Base-by-base conservation (phyloP, 139 green algal genomes). In the Coelastrella sp. region DNA sequence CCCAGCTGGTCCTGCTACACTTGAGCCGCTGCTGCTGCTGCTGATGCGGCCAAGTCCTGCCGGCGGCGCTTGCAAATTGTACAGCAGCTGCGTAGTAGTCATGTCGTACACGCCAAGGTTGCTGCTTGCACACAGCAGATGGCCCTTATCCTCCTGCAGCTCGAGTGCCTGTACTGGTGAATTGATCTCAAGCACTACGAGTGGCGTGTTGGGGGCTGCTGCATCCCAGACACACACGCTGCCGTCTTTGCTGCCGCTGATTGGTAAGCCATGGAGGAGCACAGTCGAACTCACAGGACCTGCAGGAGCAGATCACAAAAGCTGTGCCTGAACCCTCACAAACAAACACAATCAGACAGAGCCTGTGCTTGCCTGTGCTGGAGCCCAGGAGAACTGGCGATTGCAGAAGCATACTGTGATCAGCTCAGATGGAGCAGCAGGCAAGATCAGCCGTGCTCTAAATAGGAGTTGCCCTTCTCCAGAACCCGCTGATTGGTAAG, bases 171-270 rank as follows among this genome's bases (percentile, higher is more conserved):
- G 58, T 57, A 94, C 89, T 0, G 86, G 65, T 2, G 7, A 13
- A 5, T 84, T 82, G 8, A 77, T 86, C 61, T 95, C 91, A 77
- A 95, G 89, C 16, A 82, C 64, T 68, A 94, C 75, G 23, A 95
- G 80, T 11, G 92, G 56, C 11, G 57, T 60, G 32, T 88, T 87
- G 16, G 83, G 83, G 3, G 60, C 58, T 61, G n/a, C 47, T 5
- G 80, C 71, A 22, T 95, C 93, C 93, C 93, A 95, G 32, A 94
- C 57, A 65, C 87, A 88, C 65, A 95, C 80, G 7, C n/a, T n/a
- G 80, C 92, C 92, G 60, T 95, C 93, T 85, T 92, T 88, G 13
- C 57, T 65, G 16, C 83, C 87, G 60, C 61, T 92, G 73, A 95
- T 84, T 0, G 93, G 93, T 61, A 93, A 86, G 16, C 90, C 90